Evolutionary conservation across 2,329 filamentous ascomycete genomes (phyloP).

Genomic region (Hypoxylon sp.): DNA sequence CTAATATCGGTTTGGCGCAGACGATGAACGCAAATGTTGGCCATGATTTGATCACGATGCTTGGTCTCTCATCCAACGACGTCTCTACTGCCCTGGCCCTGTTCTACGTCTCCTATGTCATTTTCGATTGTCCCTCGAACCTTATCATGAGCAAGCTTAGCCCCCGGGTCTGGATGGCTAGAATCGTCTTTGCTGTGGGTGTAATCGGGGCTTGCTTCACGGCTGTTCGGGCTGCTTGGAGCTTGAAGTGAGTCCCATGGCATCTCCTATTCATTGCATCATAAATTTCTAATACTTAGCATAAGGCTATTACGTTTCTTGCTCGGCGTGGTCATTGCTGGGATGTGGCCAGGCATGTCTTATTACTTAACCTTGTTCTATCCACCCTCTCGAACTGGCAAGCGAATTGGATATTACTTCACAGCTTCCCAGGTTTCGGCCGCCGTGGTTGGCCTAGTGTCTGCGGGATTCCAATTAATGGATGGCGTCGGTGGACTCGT

Average conservation of each 20-base stretch:
- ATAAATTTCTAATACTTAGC: conserved; percentile 32
- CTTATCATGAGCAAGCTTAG: conserved; percentile 88
- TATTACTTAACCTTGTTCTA: conserved; percentile 95
- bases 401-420: conserved; percentile 91
- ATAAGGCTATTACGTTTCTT: conserved; percentile 81
- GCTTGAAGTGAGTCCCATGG: conserved; percentile 75
- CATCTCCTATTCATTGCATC: not conserved
- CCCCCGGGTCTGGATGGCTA: conserved; percentile 91
- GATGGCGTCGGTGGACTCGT: conserved; percentile 82
- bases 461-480: conserved; percentile 93
- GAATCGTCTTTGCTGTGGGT: conserved; percentile 90
- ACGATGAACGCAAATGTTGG: conserved; percentile 84
- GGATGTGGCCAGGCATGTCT: conserved; percentile 96
- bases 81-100: conserved; percentile 87
- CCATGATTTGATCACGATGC: conserved; percentile 81
- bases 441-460: conserved; percentile 89
- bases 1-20: conserved; percentile 93
- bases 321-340: conserved; percentile 88
- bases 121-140: conserved; percentile 92
- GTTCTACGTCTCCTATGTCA: conserved; percentile 92
- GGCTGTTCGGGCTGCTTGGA: conserved; percentile 86
- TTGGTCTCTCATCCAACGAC: conserved; percentile 80
- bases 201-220: conserved; percentile 87
- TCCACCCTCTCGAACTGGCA: conserved; percentile 86
- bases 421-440: conserved; percentile 91